Evolutionary conservation across 73 alveolate genomes (phyloP).

Genomic region (Paramecium biaurelia): DNA sequence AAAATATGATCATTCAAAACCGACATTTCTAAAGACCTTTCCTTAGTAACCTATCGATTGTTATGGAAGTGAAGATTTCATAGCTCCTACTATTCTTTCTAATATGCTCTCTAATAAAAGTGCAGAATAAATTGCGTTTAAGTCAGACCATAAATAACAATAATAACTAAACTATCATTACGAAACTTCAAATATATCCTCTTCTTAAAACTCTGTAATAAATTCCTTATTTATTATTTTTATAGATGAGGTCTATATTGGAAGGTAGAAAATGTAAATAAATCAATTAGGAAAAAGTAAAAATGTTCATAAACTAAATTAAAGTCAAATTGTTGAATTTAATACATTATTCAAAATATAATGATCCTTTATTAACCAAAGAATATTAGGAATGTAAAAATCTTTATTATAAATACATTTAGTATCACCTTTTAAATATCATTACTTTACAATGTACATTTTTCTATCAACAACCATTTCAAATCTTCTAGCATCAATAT

Average conservation of each 20-base stretch:
- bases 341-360: constrained; percentile 7
- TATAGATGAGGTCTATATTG: background rate
- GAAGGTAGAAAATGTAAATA: background rate
- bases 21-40: background rate
- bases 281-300: background rate
- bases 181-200: background rate
- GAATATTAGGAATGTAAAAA: background rate
- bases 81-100: constrained; percentile 1
- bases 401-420: background rate
- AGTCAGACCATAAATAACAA: background rate
- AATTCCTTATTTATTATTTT: background rate
- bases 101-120: background rate
- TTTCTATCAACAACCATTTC: background rate
- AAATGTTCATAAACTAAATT: background rate
- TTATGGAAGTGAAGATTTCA: constrained; percentile 12
- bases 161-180: background rate
- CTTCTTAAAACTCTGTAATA: background rate
- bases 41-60: background rate
- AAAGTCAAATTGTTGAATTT: constrained; percentile 1
- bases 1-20: background rate
- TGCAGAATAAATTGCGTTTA: background rate
- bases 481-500: background rate
- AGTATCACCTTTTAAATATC: background rate
- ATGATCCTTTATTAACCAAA: background rate
- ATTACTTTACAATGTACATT: background rate